phyloP scores from a whole-genome alignment of 148 eudicot genomes.

The Polygonum aviculare region DNA sequence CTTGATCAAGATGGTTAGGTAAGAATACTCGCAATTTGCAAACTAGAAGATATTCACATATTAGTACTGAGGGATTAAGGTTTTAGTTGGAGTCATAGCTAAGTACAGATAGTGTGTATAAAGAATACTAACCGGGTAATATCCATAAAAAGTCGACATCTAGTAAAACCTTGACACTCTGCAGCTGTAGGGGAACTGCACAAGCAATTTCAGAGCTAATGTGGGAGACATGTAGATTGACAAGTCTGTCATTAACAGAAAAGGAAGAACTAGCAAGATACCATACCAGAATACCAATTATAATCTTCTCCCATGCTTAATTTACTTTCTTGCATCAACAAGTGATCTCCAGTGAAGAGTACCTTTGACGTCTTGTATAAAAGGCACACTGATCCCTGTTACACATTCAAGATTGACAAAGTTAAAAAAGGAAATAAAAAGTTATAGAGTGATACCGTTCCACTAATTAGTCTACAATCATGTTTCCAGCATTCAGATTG shows the following conservation, averaged over 20 bases:
- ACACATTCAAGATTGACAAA: not conserved
- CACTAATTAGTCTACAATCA: not conserved
- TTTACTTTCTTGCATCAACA: constrained; percentile 20
- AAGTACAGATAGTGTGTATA: too few relatives aligned
- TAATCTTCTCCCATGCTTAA: constrained; percentile 24
- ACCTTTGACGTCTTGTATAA: constrained; percentile 38
- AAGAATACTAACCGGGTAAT: constrained; percentile 29
- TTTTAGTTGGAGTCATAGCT: too few relatives aligned
- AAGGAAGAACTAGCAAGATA: not conserved
- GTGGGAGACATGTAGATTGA: too few relatives aligned
- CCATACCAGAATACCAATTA: constrained; percentile 47
- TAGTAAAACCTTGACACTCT: constrained; percentile 28
- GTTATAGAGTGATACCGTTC: not conserved
- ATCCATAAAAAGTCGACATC: constrained; percentile 49
- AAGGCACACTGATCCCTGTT: constrained; percentile 51
- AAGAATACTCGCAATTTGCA: too few relatives aligned
- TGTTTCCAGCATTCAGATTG: not conserved
- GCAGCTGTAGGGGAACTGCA: constrained; percentile 34
- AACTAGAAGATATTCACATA: too few relatives aligned
- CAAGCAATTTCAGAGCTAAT: too few relatives aligned
- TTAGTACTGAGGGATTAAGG: too few relatives aligned
- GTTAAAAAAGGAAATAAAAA: not conserved
- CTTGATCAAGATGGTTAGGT: not conserved
- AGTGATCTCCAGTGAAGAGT: constrained; percentile 46
- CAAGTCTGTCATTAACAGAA: too few relatives aligned